phyloP scores from a whole-genome alignment of 345 rosid species.

The Viola odorata region DNA sequence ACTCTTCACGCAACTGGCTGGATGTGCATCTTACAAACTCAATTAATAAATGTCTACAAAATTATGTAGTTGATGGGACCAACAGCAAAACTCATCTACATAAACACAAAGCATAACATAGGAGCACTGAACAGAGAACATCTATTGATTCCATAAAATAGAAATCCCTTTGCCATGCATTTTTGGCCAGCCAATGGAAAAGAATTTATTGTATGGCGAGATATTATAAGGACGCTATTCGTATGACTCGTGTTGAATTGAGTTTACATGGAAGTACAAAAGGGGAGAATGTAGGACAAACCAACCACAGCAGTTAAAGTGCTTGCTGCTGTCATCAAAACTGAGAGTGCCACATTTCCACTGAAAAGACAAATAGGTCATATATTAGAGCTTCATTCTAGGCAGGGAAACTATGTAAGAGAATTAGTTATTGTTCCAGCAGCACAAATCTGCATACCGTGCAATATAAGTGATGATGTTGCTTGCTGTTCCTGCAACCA shows the following conservation, averaged over 20 bases:
- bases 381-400: slow-evolving; percentile 13
- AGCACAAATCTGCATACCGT: slow-evolving; percentile 34
- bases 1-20: background rate
- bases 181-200: too few species aligned
- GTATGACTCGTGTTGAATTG: too few species aligned
- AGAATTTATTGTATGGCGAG: too few species aligned
- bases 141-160: too few species aligned
- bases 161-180: too few species aligned
- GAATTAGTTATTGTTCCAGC: slow-evolving; percentile 6
- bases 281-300: background rate
- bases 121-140: too few species aligned
- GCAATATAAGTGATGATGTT: slow-evolving; percentile 84
- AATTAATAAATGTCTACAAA: background rate
- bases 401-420: background rate
- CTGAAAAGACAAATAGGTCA: slow-evolving; percentile 35
- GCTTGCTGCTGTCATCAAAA: slow-evolving; percentile 89
- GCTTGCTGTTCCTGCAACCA: slow-evolving; percentile 83
- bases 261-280: too few species aligned
- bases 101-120: background rate
- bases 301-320: slow-evolving; percentile 86
- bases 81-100: background rate
- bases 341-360: slow-evolving; percentile 91
- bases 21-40: background rate
- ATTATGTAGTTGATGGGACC: background rate
- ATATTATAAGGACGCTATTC: too few species aligned